These are phyloP conservation scores for Harringtonia lauricola DNA, from an alignment of 2,329 filamentous ascomycete species.

Conservation along the genomic window DNA sequence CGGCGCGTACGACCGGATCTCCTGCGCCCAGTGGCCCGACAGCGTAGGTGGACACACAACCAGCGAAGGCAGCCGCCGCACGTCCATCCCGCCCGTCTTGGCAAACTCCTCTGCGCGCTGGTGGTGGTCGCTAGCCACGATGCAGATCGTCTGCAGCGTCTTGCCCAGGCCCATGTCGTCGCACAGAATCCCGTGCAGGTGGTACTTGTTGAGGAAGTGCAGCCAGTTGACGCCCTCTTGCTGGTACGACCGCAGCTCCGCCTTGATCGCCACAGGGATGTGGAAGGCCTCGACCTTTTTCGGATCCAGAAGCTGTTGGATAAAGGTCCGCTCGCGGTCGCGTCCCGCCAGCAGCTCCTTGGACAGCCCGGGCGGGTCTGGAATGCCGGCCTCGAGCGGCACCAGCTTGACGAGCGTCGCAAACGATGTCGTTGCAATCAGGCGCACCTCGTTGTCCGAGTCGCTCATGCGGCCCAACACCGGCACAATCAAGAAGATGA, in stretches of 20 bases:
- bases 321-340: constrained; percentile 92
- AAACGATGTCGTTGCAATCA: constrained; percentile 93
- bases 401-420: constrained; percentile 95
- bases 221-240: constrained; percentile 99
- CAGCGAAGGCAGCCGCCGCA: constrained; percentile 71
- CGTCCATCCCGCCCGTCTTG: constrained; percentile 68
- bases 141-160: constrained; percentile 93
- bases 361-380: constrained; percentile 87
- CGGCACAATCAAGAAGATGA: constrained; percentile 96
- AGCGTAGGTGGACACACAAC: constrained; percentile 95
- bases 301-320: constrained; percentile 87
- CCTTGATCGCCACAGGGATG: constrained; percentile 95
- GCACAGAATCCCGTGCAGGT: constrained; percentile 94
- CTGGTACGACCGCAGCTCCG: constrained; percentile 90
- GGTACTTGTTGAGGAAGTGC: constrained; percentile 94
- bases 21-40: constrained; percentile 97
- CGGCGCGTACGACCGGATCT: constrained; percentile 89
- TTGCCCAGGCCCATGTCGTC: constrained; percentile 99
- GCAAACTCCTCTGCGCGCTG: constrained; percentile 82
- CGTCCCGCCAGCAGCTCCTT: constrained; percentile 79
- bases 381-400: constrained; percentile 91
- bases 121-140: constrained; percentile 95
- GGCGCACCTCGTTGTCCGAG: constrained; percentile 86
- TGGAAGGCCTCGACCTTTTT: constrained; percentile 93
- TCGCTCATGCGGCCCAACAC: constrained; percentile 97